Evolutionary conservation across 1,284 basidiomycete genomes (phyloP).

Genomic region (Binderoboletus segoi): DNA sequence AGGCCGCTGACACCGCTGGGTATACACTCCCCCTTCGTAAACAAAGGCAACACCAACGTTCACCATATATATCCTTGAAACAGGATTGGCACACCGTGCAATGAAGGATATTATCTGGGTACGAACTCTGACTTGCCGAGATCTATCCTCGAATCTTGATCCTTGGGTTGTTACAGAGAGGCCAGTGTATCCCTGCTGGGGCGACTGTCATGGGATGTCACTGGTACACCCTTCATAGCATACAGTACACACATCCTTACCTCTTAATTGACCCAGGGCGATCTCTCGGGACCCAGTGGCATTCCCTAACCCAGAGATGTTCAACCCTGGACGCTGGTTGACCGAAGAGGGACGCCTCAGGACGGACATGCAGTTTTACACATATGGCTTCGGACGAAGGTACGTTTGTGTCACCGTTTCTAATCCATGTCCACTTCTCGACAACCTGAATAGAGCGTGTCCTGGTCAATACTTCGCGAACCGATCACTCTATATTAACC

Average conservation of each 20-base stretch:
- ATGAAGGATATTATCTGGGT: conserved; percentile 44
- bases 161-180: conserved; percentile 6
- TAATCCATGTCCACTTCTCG: background rate
- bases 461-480: conserved; percentile 15
- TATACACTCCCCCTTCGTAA: background rate
- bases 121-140: background rate
- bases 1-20: conserved; percentile 33
- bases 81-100: conserved; percentile 39
- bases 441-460: conserved; percentile 9
- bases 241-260: too few relatives aligned
- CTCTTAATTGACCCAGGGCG: conserved; percentile 1
- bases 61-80: background rate
- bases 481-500: too few relatives aligned
- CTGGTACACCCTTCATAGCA: conserved; percentile 6
- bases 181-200: conserved; percentile 17
- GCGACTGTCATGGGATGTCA: conserved; percentile 14
- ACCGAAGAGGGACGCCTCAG: conserved; percentile 28
- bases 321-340: conserved; percentile 30
- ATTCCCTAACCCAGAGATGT: conserved; percentile 36
- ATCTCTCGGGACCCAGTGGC: conserved; percentile 14
- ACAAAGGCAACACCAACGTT: background rate
- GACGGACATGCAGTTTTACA: conserved; percentile 33
- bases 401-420: conserved; percentile 15
- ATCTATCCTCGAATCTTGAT: background rate
- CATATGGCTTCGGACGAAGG: conserved; percentile 43